Conservation (phyloP, 768 basidiomycete genomes). For the Phylloporus rhodoxanthus region DNA sequence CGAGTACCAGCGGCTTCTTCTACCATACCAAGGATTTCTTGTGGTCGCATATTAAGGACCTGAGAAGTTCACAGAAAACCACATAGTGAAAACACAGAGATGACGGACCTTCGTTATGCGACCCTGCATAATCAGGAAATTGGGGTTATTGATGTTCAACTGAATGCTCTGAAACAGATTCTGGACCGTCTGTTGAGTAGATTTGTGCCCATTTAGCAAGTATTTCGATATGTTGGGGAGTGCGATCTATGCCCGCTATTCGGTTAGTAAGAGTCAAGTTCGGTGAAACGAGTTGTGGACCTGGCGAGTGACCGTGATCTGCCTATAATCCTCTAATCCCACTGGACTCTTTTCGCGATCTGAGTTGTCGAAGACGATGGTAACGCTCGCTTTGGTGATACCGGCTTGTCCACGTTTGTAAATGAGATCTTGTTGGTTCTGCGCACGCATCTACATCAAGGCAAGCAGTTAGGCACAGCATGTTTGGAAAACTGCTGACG, state of each 20-base stretch:
- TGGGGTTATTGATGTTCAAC: constrained; percentile 99
- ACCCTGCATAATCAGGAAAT: constrained; percentile 99
- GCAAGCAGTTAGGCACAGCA: background rate
- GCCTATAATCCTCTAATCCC: constrained; percentile 71
- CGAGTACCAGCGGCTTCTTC: constrained; percentile 98
- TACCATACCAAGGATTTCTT: constrained; percentile 96
- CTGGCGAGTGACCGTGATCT: constrained; percentile 97
- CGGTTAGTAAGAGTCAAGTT: background rate
- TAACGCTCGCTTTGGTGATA: constrained; percentile 93
- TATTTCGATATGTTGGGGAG: constrained; percentile 93
- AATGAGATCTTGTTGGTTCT: constrained; percentile 95
- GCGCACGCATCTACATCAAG: constrained; percentile 71
- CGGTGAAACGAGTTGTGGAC: constrained; percentile 37
- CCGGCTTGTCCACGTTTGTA: constrained; percentile 99
- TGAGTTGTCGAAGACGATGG: constrained; percentile 97
- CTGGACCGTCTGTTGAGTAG: constrained; percentile 78
- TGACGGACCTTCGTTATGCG: constrained; percentile 86
- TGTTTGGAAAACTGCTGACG: constrained; percentile 12
- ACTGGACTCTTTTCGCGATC: constrained; percentile 79
- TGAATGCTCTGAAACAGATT: constrained; percentile 94
- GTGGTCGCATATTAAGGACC: constrained; percentile 97
- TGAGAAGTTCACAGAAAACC: background rate
- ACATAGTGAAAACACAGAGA: background rate
- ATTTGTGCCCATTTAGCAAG: constrained; percentile 92
- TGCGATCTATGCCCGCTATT: constrained; percentile 57